Evolutionary conservation across 1,284 basidiomycete genomes (phyloP).

Genomic region (Microbotryum scabiosae): DNA sequence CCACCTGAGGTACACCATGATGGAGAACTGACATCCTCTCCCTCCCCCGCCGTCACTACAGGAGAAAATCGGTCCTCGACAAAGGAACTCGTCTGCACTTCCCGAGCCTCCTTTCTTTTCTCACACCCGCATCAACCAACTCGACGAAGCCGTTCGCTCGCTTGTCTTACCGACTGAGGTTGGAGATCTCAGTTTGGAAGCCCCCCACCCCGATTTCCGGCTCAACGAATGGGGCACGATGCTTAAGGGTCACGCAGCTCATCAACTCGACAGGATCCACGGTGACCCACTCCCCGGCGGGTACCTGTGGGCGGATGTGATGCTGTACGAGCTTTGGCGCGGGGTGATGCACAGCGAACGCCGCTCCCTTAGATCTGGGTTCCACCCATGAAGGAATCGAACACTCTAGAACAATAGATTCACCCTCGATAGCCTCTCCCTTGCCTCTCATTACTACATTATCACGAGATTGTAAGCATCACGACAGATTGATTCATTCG

Average conservation of each 20-base stretch:
- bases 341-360: not conserved
- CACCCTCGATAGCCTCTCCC: no score
- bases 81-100: constrained; percentile 2
- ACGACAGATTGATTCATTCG: no score
- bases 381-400: no score
- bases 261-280: constrained; percentile 29
- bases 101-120: constrained; percentile 28
- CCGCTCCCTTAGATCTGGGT: not conserved
- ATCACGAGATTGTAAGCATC: no score
- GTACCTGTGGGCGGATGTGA: constrained; percentile 30
- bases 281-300: constrained; percentile 23
- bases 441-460: no score
- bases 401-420: no score
- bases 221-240: constrained; percentile 32
- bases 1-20: not conserved
- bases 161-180: constrained; percentile 19
- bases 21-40: not conserved
- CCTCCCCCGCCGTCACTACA: not conserved
- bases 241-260: constrained; percentile 33
- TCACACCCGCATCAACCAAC: constrained; percentile 31
- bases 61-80: constrained; percentile 28
- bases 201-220: constrained; percentile 26
- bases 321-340: constrained; percentile 30
- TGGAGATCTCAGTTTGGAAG: not conserved
- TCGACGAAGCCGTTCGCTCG: constrained; percentile 30